Conservation (phyloP, 495 filamentous ascomycete species). For the Xylaria nigripes region DNA sequence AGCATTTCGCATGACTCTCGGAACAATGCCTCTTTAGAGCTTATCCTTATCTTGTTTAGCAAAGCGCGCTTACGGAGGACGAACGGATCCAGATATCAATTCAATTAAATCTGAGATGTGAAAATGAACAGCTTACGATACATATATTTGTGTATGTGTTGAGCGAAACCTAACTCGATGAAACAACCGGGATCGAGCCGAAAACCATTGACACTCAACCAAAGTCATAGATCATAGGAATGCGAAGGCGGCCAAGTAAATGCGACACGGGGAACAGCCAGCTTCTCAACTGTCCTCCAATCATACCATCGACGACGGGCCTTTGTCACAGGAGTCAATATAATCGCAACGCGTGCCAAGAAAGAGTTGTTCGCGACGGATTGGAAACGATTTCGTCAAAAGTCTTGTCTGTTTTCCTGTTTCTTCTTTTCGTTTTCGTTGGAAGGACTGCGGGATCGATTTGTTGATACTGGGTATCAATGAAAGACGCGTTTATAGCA, state of each 20-base stretch:
- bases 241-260: background rate
- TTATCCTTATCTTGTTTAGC: too few species aligned
- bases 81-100: too few species aligned
- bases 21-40: too few species aligned
- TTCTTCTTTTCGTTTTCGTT: conserved; percentile 3
- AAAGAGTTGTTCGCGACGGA: background rate
- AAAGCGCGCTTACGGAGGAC: too few species aligned
- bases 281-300: background rate
- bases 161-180: too few species aligned
- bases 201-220: too few species aligned
- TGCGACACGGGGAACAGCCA: background rate
- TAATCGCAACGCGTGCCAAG: background rate
- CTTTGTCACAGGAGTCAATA: background rate
- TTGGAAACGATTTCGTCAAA: conserved; percentile 3
- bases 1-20: too few species aligned
- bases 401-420: background rate
- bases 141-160: too few species aligned
- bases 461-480: conserved; percentile 13
- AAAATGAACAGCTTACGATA: too few species aligned
- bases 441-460: background rate
- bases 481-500: conserved; percentile 11
- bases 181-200: background rate
- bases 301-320: background rate
- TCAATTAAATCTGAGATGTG: too few species aligned
- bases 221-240: background rate